Percentiles rank a stretch among this genome's conserved stretches.
These are phyloP conservation scores for Cenchrus purpureus DNA, from an alignment of 176 grass and related monocot species.

Conservation along the genomic window DNA sequence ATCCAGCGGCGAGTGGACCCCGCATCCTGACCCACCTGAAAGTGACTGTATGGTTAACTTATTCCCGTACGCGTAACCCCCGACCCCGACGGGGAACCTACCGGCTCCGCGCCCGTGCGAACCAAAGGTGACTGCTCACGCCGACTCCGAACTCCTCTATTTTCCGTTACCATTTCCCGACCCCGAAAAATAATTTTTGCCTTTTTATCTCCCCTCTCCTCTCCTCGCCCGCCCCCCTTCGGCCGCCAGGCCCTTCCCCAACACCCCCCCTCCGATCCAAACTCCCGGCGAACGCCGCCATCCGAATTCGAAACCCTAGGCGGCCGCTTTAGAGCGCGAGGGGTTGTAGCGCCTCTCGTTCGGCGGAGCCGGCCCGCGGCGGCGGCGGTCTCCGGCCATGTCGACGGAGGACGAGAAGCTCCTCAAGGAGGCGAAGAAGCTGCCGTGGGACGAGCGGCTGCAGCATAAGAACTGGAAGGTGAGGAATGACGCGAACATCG, in stretches of 20 bases:
- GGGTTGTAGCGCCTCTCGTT: background rate
- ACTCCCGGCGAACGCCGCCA: slow-evolving; percentile 35
- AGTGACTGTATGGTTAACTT: slow-evolving; percentile 4
- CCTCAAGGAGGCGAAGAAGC: slow-evolving; percentile 98
- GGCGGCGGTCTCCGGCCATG: slow-evolving; percentile 54
- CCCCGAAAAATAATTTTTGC: slow-evolving; percentile 27
- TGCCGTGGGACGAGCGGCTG: slow-evolving; percentile 95
- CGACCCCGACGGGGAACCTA: slow-evolving; percentile 73
- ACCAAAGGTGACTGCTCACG: slow-evolving; percentile 40
- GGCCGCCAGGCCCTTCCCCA: too few relatives aligned
- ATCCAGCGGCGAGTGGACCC: slow-evolving; percentile 6
- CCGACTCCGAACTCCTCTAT: slow-evolving; percentile 34
- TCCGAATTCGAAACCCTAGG: slow-evolving; percentile 57
- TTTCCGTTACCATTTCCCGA: slow-evolving; percentile 51
- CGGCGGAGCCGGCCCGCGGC: slow-evolving; percentile 34
- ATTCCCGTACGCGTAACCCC: background rate
- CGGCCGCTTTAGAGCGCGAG: slow-evolving; percentile 14
- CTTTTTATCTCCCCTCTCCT: slow-evolving; percentile 40
- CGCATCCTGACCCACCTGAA: background rate
- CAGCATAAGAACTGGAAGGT: slow-evolving; percentile 99
- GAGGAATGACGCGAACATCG: slow-evolving; percentile 97
- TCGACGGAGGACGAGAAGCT: slow-evolving; percentile 99
- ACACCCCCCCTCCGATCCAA: slow-evolving; percentile 39
- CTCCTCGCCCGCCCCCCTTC: slow-evolving; percentile 16
- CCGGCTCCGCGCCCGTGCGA: slow-evolving; percentile 47